These are phyloP conservation scores for Hordeum marinum DNA, from an alignment of 176 grass and related monocot species.

Conservation along the genomic window DNA sequence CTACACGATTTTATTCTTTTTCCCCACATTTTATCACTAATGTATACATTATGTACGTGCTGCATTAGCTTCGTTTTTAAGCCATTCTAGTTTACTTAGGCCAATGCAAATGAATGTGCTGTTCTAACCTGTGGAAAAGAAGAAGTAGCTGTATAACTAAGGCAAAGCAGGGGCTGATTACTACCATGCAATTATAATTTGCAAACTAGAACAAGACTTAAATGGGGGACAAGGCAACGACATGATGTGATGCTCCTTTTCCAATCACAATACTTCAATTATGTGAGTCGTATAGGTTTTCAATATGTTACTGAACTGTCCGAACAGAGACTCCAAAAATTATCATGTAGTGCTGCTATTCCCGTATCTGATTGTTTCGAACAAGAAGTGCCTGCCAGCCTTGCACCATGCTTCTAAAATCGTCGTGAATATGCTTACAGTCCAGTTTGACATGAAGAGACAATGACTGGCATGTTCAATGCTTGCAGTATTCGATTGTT, in stretches of 20 bases:
- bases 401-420: not conserved
- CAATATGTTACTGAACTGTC: not conserved
- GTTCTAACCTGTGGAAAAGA: not conserved
- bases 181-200: not conserved
- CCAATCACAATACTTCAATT: not conserved
- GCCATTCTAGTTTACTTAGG: not conserved
- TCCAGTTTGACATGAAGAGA: not conserved
- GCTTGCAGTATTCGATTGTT: slow-evolving; percentile 86
- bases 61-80: not conserved
- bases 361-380: not conserved
- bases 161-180: not conserved
- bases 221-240: not conserved
- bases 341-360: not conserved
- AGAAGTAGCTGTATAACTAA: not conserved
- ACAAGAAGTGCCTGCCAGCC: not conserved
- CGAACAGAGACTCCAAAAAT: too few species aligned
- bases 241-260: not conserved
- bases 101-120: not conserved
- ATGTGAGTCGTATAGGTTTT: not conserved
- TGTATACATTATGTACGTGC: not conserved
- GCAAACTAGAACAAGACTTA: not conserved
- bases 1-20: not conserved
- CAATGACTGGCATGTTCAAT: slow-evolving; percentile 12
- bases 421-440: not conserved
- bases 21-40: not conserved